A percentile compares a stretch with the other conserved stretches of the same genome.
Evolutionary conservation across 768 basidiomycete species (phyloP).

Genomic region (Mycena epipterygia): DNA sequence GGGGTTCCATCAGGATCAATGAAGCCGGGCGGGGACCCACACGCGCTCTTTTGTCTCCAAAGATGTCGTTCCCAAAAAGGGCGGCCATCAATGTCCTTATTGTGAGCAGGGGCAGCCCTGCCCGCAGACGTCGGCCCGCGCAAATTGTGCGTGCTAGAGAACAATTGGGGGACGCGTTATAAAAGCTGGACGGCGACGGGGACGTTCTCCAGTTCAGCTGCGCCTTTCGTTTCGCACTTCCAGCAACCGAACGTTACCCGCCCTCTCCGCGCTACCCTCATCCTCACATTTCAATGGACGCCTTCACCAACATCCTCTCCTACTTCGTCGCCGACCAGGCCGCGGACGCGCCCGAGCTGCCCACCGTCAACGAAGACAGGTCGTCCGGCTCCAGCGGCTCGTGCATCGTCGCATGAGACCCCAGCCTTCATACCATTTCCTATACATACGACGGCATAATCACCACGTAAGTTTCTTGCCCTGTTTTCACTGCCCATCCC

Average conservation of each 20-base stretch:
- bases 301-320: slow-evolving; percentile 24
- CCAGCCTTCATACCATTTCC: neutral
- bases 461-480: slow-evolving; percentile 17
- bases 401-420: slow-evolving; percentile 30
- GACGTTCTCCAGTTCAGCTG: slow-evolving; percentile 6
- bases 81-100: slow-evolving; percentile 26
- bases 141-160: slow-evolving; percentile 19
- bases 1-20: slow-evolving; percentile 1
- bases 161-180: slow-evolving; percentile 25
- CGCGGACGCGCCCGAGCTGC: slow-evolving; percentile 18
- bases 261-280: slow-evolving; percentile 25
- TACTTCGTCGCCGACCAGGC: slow-evolving; percentile 24
- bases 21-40: slow-evolving; percentile 16
- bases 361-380: slow-evolving; percentile 30
- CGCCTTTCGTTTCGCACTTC: neutral
- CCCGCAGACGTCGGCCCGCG: no score
- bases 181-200: neutral
- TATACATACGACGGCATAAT: slow-evolving; percentile 18
- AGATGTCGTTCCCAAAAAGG: slow-evolving; percentile 7
- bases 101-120: slow-evolving; percentile 3
- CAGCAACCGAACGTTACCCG: neutral
- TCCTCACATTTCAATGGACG: slow-evolving; percentile 32
- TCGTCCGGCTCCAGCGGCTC: slow-evolving; percentile 21
- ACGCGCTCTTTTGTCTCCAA: slow-evolving; percentile 26
- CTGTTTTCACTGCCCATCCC: neutral